Percentiles rank a stretch among this genome's conserved stretches.
These are phyloP conservation scores for Debaryomyces sp. DNA, from an alignment of 1,139 yeast species.

Conservation along the genomic window DNA sequence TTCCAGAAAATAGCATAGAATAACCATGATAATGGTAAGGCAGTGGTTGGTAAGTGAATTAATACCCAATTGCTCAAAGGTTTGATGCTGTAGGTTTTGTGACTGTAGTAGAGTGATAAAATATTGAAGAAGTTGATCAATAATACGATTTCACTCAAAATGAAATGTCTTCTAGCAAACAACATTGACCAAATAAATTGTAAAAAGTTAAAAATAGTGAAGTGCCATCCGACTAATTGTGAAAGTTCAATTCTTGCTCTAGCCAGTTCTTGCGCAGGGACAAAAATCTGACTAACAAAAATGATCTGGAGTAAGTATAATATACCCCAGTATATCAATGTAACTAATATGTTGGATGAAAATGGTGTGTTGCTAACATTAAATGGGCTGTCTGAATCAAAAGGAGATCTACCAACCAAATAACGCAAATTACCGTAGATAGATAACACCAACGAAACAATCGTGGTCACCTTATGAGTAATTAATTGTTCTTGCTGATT, in stretches of 20 bases:
- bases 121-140: conserved; percentile 60
- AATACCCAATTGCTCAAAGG: conserved; percentile 56
- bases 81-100: conserved; percentile 59
- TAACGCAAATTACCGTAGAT: conserved; percentile 57
- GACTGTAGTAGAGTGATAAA: conserved; percentile 56
- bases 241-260: conserved; percentile 25
- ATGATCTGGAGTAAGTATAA: conserved; percentile 55
- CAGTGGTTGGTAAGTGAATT: conserved; percentile 65
- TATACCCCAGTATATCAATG: conserved; percentile 60
- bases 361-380: conserved; percentile 63
- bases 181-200: conserved; percentile 64
- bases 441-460: conserved; percentile 54
- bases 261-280: conserved; percentile 35
- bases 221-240: conserved; percentile 58
- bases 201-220: conserved; percentile 60
- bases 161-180: conserved; percentile 57
- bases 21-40: conserved; percentile 76
- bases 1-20: conserved; percentile 78
- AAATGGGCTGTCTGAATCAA: conserved; percentile 47
- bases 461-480: conserved; percentile 48
- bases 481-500: conserved; percentile 11
- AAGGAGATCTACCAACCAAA: conserved; percentile 52
- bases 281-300: conserved; percentile 55
- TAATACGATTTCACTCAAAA: conserved; percentile 59
- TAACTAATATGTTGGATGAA: conserved; percentile 57